These are phyloP conservation scores for Chaetomium cochliodes DNA, from an alignment of 495 filamentous ascomycete species.

Conservation along the genomic window DNA sequence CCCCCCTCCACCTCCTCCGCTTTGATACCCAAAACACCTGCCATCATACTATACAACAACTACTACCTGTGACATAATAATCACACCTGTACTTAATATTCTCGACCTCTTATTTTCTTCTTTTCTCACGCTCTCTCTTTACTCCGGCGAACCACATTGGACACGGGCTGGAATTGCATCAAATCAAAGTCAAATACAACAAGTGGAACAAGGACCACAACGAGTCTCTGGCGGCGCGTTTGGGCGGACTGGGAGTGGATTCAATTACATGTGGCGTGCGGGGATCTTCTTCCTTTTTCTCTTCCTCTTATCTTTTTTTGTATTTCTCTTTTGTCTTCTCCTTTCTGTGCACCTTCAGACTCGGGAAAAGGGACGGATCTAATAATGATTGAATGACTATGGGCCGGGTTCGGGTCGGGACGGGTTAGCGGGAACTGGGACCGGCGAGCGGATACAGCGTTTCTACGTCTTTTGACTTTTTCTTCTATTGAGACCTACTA, in stretches of 20 bases:
- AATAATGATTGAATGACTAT: constrained; percentile 26
- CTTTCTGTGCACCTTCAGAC: not conserved
- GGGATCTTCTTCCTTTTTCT: not conserved
- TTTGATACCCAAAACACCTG: constrained; percentile 11
- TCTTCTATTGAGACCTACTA: not conserved
- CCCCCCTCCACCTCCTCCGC: not conserved
- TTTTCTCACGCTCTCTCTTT: not conserved
- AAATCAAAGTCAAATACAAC: constrained; percentile 7
- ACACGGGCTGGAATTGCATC: constrained; percentile 19
- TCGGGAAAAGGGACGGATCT: constrained; percentile 20
- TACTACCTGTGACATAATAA: constrained; percentile 1
- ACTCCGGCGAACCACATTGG: constrained; percentile 19
- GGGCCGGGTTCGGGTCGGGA: constrained; percentile 6
- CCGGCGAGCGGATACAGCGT: not conserved
- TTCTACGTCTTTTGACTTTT: constrained; percentile 11
- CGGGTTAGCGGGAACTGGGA: constrained; percentile 3
- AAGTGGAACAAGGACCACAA: not conserved
- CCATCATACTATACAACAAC: not conserved
- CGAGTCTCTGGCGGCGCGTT: not conserved
- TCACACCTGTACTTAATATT: constrained; percentile 11
- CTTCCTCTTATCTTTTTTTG: not conserved
- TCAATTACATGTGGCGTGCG: not conserved
- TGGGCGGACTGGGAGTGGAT: constrained; percentile 1
- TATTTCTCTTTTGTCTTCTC: constrained; percentile 13
- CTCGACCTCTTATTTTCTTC: not conserved